A percentile compares a stretch with the other conserved stretches of the same genome.
Evolutionary conservation across 257 asterid species (phyloP).

Genomic region (Scutellaria galericulata): DNA sequence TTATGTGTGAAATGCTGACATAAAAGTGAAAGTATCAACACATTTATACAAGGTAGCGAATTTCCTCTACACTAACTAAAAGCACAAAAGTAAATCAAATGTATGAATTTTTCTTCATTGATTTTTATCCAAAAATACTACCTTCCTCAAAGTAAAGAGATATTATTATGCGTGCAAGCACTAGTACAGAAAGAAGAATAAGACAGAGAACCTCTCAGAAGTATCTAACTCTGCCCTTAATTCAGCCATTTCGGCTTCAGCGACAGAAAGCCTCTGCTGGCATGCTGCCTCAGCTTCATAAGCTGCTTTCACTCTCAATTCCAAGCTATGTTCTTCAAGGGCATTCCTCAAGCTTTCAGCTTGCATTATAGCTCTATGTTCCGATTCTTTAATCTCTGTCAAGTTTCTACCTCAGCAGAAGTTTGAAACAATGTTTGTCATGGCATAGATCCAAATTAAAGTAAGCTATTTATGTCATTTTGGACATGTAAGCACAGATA

Average conservation of each 20-base stretch:
- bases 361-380: conserved; percentile 76
- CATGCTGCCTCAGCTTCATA: conserved; percentile 95
- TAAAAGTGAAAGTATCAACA: background rate
- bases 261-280: conserved; percentile 83
- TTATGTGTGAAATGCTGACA: background rate
- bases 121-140: conserved; percentile 16
- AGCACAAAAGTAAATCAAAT: background rate
- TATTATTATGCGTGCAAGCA: conserved; percentile 11
- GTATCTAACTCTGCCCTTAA: conserved; percentile 80
- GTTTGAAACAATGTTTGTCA: conserved; percentile 32
- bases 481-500: conserved; percentile 18
- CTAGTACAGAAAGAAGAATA: conserved; percentile 27
- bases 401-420: conserved; percentile 59
- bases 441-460: conserved; percentile 30
- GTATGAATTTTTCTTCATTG: background rate
- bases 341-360: conserved; percentile 78
- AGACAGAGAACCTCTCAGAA: conserved; percentile 73
- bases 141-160: conserved; percentile 14
- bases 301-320: conserved; percentile 91
- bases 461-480: conserved; percentile 9
- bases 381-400: conserved; percentile 79
- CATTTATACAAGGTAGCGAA: conserved; percentile 4
- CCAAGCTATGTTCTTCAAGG: conserved; percentile 84
- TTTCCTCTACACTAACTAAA: conserved; percentile 1
- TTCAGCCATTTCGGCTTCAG: conserved; percentile 86